Evolutionary conservation across 1,284 basidiomycete genomes (phyloP), one percentile per base, ranked within the genome.

Genomic region (Pholiota adiposa): DNA sequence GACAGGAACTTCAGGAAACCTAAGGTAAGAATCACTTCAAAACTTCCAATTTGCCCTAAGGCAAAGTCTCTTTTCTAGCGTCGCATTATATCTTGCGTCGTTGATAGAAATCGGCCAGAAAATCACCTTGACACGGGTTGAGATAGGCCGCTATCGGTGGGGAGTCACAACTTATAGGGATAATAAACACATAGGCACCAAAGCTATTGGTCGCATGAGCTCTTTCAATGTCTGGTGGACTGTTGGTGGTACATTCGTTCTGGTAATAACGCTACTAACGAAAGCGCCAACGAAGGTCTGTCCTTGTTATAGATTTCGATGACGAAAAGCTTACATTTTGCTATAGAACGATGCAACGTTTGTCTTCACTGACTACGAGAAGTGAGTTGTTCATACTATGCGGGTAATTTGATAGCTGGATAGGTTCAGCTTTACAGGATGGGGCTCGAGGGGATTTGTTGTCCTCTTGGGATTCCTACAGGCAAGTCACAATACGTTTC

Each of bases 151-250:
- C 78, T 3, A 79, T 86, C 53, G 83, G 83, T 86, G 84, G 85
- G 83, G 77, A 3, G 76, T 86, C 34, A 86, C 66, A 79, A 86
- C 38, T 68, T 75, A 8, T 84, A 82, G 84, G 83, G 0, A 70
- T 84, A 52, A 73, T 86, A 62, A 86, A 83, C 63, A 80, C 82
- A 0, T 84, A 23, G 85, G 85, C 2, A 86, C 85, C 19, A 83
- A 81, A 63, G 84, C 81, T 0, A 83, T 87, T 44, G 83, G 84
- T 0, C 73, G 75, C 3, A 83, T 85, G 80, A 85, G 84, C 63
- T 69, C 78, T 23, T 81, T 85, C 70, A 83, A 82, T 61, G 73
- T 86, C 18, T 87, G 84, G 84, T 86, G 84, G 85, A 87, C 84
- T 5, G 72, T 86, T 1, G 82, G 82, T 33, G 85, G 84, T n/a